Percentiles rank a stretch among this genome's conserved stretches.
phyloP scores from a whole-genome alignment of 495 filamentous ascomycete species.

The Penicillium atrosanguineum region DNA sequence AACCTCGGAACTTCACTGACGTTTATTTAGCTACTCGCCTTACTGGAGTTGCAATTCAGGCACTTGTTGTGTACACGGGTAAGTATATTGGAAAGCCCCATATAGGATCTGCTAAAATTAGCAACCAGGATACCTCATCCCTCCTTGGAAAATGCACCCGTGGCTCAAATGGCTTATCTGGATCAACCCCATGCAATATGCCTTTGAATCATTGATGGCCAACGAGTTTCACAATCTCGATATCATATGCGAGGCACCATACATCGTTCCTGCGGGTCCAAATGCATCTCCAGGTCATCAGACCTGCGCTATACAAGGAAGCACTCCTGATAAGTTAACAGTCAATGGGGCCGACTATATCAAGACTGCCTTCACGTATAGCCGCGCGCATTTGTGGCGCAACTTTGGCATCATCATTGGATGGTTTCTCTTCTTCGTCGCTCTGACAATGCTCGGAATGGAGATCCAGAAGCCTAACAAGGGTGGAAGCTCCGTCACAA shows the following conservation, averaged over 20 bases:
- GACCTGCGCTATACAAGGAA: constrained; percentile 61
- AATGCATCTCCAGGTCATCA: constrained; percentile 53
- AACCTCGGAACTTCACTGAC: neutral
- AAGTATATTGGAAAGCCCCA: neutral
- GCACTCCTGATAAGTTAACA: constrained; percentile 43
- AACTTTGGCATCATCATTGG: constrained; percentile 61
- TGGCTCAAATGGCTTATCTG: constrained; percentile 79
- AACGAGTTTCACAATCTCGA: constrained; percentile 55
- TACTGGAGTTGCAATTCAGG: constrained; percentile 61
- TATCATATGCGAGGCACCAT: constrained; percentile 50
- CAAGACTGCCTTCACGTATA: constrained; percentile 51
- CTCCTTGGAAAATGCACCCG: constrained; percentile 68
- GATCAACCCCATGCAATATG: constrained; percentile 75
- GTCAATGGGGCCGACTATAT: constrained; percentile 57
- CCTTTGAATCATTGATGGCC: constrained; percentile 64
- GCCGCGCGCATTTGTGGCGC: constrained; percentile 57
- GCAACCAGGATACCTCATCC: constrained; percentile 65
- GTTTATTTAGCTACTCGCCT: constrained; percentile 52
- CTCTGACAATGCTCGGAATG: constrained; percentile 60
- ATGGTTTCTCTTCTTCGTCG: constrained; percentile 54
- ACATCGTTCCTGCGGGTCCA: constrained; percentile 61
- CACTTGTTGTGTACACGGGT: constrained; percentile 72
- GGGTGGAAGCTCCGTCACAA: constrained; percentile 66
- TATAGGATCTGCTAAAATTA: neutral
- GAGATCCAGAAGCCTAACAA: constrained; percentile 69